These are phyloP conservation scores for Anethum foeniculum DNA, from an alignment of 140 eudicot species.

Conservation along the genomic window DNA sequence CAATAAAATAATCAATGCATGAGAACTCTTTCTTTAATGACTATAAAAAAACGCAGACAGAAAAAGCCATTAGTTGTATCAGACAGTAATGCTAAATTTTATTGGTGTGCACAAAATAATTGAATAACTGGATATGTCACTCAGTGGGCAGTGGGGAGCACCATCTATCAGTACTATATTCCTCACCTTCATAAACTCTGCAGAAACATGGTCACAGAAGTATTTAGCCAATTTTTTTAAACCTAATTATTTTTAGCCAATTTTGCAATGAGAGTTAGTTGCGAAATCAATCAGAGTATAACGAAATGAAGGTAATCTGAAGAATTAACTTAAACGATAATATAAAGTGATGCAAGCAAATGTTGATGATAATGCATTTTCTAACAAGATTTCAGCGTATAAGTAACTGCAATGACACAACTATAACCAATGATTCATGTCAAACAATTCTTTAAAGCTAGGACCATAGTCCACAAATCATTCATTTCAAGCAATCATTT, in stretches of 20 bases:
- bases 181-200: neutral
- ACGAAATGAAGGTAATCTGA: neutral
- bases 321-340: neutral
- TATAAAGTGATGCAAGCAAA: neutral
- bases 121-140: neutral
- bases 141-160: neutral
- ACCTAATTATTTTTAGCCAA: neutral
- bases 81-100: neutral
- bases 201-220: neutral
- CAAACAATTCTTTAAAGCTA: neutral
- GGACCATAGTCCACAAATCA: neutral
- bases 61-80: neutral
- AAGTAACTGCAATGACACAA: neutral
- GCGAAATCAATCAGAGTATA: neutral
- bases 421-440: neutral
- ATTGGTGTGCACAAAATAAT: neutral
- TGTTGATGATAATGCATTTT: neutral
- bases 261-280: neutral
- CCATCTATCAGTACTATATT: neutral
- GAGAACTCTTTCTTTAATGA: neutral
- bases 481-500: neutral
- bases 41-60: neutral
- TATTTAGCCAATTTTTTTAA: too few species aligned
- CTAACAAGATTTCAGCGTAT: neutral
- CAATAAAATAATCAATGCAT: neutral